phyloP scores from a whole-genome alignment of 1,284 basidiomycete species.

The Sphaerobolus stellatus region DNA sequence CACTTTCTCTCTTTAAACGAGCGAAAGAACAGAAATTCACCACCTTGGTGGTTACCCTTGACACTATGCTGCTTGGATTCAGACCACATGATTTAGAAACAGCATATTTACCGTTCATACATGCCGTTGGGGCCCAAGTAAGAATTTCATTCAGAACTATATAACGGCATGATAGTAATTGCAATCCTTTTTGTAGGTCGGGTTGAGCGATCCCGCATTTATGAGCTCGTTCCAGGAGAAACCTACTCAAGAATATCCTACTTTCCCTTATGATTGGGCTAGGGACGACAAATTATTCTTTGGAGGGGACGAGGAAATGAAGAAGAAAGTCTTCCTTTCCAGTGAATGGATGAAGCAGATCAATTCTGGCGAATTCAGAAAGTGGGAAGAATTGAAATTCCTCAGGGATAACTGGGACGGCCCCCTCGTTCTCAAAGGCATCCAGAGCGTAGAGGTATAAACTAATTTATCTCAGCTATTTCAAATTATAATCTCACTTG shows the following conservation, averaged over 20 bases:
- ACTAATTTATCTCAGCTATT: not conserved
- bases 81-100: slow-evolving; percentile 62
- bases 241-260: slow-evolving; percentile 39
- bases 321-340: slow-evolving; percentile 45
- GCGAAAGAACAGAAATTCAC: slow-evolving; percentile 66
- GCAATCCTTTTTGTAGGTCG: slow-evolving; percentile 24
- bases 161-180: slow-evolving; percentile 37
- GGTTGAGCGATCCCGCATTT: slow-evolving; percentile 68
- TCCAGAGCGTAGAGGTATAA: slow-evolving; percentile 51
- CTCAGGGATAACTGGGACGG: slow-evolving; percentile 69
- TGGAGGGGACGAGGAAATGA: slow-evolving; percentile 47
- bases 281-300: slow-evolving; percentile 38
- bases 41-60: slow-evolving; percentile 66
- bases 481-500: slow-evolving; percentile 1
- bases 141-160: slow-evolving; percentile 14
- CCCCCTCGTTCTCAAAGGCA: slow-evolving; percentile 68
- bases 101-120: slow-evolving; percentile 61
- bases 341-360: slow-evolving; percentile 55
- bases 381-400: slow-evolving; percentile 66
- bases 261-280: slow-evolving; percentile 61
- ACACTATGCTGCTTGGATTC: slow-evolving; percentile 67
- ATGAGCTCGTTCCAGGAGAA: slow-evolving; percentile 52
- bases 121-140: slow-evolving; percentile 48
- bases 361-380: slow-evolving; percentile 55
- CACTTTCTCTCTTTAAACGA: slow-evolving; percentile 60